Evolutionary conservation across 345 rosid genomes (phyloP).

Genomic region (Linum tenue): DNA sequence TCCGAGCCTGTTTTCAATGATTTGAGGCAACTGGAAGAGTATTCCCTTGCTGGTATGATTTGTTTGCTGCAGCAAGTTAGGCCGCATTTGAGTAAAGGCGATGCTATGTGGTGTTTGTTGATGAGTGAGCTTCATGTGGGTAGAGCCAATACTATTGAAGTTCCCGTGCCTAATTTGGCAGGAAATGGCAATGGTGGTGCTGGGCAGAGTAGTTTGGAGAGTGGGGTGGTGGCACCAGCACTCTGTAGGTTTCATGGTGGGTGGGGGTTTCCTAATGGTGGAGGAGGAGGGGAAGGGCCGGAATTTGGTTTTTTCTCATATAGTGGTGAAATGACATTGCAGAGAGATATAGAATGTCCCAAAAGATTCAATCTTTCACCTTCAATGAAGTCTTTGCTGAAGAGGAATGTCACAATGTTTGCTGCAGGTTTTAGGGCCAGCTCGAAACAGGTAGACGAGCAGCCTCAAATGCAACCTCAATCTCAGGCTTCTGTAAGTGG

Average conservation of each 20-base stretch:
- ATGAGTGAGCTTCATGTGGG: slow-evolving; percentile 90
- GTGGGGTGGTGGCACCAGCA: slow-evolving; percentile 43
- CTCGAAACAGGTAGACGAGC: slow-evolving; percentile 39
- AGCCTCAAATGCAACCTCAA: slow-evolving; percentile 28
- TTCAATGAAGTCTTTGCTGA: slow-evolving; percentile 68
- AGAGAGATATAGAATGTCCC: slow-evolving; percentile 70
- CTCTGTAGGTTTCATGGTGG: slow-evolving; percentile 79
- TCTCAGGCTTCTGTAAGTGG: slow-evolving; percentile 28
- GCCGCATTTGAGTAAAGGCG: slow-evolving; percentile 78
- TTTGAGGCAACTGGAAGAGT: slow-evolving; percentile 72
- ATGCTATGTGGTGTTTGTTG: slow-evolving; percentile 95
- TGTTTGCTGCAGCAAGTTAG: slow-evolving; percentile 80
- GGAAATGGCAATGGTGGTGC: slow-evolving; percentile 18
- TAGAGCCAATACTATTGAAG: slow-evolving; percentile 57
- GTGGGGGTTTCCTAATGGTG: slow-evolving; percentile 74
- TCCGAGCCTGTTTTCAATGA: slow-evolving; percentile 49
- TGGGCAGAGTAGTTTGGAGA: slow-evolving; percentile 28
- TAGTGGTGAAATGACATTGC: slow-evolving; percentile 36
- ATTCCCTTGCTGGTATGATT: slow-evolving; percentile 71
- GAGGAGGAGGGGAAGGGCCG: slow-evolving; percentile 34
- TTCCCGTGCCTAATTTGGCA: slow-evolving; percentile 30
- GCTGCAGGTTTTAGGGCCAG: slow-evolving; percentile 81
- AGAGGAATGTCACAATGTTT: slow-evolving; percentile 80
- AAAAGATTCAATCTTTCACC: slow-evolving; percentile 81
- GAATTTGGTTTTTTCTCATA: slow-evolving; percentile 34